phyloP scores from a whole-genome alignment of 2,329 filamentous ascomycete genomes.

The Thelonectria blattea region DNA sequence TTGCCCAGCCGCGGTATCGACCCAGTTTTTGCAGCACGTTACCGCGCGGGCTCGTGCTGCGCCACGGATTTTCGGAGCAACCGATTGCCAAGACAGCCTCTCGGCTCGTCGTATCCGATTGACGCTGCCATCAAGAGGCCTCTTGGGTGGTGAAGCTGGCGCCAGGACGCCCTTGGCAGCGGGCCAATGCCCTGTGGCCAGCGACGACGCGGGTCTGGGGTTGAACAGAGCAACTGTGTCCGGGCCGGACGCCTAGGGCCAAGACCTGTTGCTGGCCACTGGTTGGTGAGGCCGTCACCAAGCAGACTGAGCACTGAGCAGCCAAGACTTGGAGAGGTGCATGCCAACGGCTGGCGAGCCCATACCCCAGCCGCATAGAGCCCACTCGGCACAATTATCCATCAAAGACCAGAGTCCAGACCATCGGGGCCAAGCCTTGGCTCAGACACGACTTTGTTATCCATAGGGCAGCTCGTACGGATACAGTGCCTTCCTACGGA shows the following conservation, averaged over 20 bases:
- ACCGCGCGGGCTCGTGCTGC: constrained; percentile 35
- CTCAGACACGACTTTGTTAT: constrained; percentile 26
- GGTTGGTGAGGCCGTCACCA: constrained; percentile 10
- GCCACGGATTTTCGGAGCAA: constrained; percentile 39
- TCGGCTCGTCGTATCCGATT: constrained; percentile 41
- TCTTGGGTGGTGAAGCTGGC: constrained; percentile 21
- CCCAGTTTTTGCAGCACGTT: constrained; percentile 38
- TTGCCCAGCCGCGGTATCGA: constrained; percentile 32
- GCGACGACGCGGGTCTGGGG: constrained; percentile 18
- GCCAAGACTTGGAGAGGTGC: constrained; percentile 1
- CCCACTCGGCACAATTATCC: constrained; percentile 25
- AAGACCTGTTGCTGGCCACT: constrained; percentile 5
- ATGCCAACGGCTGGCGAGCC: constrained; percentile 8
- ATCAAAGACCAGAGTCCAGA: constrained; percentile 34
- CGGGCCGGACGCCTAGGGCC: constrained; percentile 13
- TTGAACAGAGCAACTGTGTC: constrained; percentile 8
- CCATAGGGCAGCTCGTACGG: constrained; percentile 17
- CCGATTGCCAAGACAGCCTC: constrained; percentile 41
- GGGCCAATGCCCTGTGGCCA: constrained; percentile 29
- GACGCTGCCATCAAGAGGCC: constrained; percentile 27
- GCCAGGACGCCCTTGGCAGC: constrained; percentile 23
- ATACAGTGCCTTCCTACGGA: constrained; percentile 4
- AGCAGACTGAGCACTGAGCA: not conserved
- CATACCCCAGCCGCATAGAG: constrained; percentile 20
- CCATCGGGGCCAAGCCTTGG: constrained; percentile 39